These are phyloP conservation scores for Brassica rapa DNA, from an alignment of 345 rosid genomes.

Conservation along the genomic window DNA sequence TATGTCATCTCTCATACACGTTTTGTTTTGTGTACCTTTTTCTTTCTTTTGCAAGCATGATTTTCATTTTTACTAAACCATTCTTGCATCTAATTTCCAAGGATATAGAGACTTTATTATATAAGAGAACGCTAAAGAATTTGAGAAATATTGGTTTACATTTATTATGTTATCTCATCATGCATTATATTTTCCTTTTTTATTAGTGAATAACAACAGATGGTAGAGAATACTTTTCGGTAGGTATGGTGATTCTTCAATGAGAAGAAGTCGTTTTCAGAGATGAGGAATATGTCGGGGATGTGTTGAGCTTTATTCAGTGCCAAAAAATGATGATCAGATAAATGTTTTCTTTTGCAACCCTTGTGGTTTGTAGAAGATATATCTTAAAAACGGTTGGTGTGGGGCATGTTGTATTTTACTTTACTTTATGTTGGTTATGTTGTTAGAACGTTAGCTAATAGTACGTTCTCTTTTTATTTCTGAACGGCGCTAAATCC, in stretches of 20 bases:
- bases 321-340: not conserved
- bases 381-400: not conserved
- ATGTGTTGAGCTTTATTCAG: not conserved
- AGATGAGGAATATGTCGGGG: not conserved
- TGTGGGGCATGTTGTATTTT: not conserved
- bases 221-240: not conserved
- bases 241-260: not conserved
- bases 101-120: not conserved
- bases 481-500: no score
- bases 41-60: not conserved
- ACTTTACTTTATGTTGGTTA: not conserved
- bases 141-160: not conserved
- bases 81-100: not conserved
- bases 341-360: not conserved
- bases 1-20: not conserved
- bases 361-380: not conserved
- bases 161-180: not conserved
- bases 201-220: not conserved
- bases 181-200: not conserved
- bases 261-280: not conserved
- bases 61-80: not conserved
- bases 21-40: not conserved
- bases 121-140: not conserved
- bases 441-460: not conserved
- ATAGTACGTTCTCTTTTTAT: not conserved